These are phyloP conservation scores for Ascoidea rubescens DNA, from an alignment of 805 yeast genomes.

Conservation along the genomic window DNA sequence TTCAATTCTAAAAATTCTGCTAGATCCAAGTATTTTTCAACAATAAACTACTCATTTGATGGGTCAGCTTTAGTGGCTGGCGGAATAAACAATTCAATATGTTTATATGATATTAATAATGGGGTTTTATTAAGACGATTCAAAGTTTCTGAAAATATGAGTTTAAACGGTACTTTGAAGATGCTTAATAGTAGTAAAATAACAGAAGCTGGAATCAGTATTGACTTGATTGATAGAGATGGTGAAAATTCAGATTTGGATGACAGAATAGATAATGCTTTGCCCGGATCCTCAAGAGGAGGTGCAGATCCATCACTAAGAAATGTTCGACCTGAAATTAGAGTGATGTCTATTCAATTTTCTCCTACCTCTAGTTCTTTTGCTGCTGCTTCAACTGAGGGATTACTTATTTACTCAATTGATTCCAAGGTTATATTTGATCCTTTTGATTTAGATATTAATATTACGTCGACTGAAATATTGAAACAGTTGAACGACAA, in stretches of 20 bases:
- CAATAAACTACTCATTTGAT: constrained; percentile 77
- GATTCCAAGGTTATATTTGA: constrained; percentile 70
- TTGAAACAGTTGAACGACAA: constrained; percentile 41
- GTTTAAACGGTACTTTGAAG: constrained; percentile 75
- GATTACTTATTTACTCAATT: constrained; percentile 67
- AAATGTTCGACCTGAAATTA: constrained; percentile 64
- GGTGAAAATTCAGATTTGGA: constrained; percentile 82
- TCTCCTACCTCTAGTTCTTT: constrained; percentile 86
- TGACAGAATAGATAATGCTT: constrained; percentile 56
- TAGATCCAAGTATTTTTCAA: constrained; percentile 72
- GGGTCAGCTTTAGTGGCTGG: constrained; percentile 83
- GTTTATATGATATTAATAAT: constrained; percentile 80
- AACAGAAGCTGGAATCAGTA: constrained; percentile 62
- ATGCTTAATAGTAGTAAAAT: constrained; percentile 66
- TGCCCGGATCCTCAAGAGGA: constrained; percentile 78
- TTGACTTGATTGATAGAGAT: constrained; percentile 67
- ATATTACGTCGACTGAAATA: constrained; percentile 74
- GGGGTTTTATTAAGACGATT: constrained; percentile 77
- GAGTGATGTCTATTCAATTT: constrained; percentile 65
- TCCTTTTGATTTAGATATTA: constrained; percentile 89
- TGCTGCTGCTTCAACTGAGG: constrained; percentile 94
- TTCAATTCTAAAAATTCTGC: constrained; percentile 71
- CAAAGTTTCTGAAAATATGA: constrained; percentile 80
- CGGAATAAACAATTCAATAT: constrained; percentile 83
- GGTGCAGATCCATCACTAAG: constrained; percentile 65